Evolutionary conservation across 192 early-diverging fungal species (phyloP), one percentile per base, ranked within the genome.

Genomic region (Podila minutissima): DNA sequence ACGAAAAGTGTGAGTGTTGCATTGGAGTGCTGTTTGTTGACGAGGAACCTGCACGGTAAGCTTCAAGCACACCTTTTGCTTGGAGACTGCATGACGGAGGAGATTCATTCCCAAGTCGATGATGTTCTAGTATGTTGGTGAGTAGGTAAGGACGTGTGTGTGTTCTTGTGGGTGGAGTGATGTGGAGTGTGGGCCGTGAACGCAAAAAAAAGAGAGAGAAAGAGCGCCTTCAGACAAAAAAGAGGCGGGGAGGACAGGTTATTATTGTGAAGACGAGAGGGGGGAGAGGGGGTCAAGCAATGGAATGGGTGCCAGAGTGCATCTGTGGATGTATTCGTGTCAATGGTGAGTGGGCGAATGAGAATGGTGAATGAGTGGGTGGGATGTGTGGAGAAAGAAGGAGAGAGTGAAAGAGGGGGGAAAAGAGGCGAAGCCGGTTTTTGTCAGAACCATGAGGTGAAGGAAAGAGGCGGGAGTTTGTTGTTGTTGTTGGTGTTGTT

Each of bases 1-100:
- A 35, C 53, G 24, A 46, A 19, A 20, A 38, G 31, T 50, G 49
- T 50, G 31, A 66, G 60, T 29, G 51, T 29, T 33, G 65, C 24
- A 12, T 41, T 46, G 41, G 15, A 46, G 41, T 15, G 41, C 2
- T 46, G 41, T 46, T 15, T 46, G 41, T 13, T 46, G 41, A 46
- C 41, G 13, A 46, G 11, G 3, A 46, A 46, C 13, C 15, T 15
- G 13, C 41, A 17, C 0, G 12, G 1, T 46, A 46, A 46, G 41
- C 41, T 0, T 13, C 41, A 12, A 17, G 1, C 41, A 17, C 58
- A 79, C 76, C 76, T 79, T 79, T 59, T 68, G 69, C 53, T 79
- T 79, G 11, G 76, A 79, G 37, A 79, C 76, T 26, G 66, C 70
- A 72, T 72, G 76, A 26, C 76, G 76, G 64, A 79, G 70, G 26